These are phyloP conservation scores for Penicillium thymicola DNA, from an alignment of 2,329 filamentous ascomycete genomes.

Conservation along the genomic window DNA sequence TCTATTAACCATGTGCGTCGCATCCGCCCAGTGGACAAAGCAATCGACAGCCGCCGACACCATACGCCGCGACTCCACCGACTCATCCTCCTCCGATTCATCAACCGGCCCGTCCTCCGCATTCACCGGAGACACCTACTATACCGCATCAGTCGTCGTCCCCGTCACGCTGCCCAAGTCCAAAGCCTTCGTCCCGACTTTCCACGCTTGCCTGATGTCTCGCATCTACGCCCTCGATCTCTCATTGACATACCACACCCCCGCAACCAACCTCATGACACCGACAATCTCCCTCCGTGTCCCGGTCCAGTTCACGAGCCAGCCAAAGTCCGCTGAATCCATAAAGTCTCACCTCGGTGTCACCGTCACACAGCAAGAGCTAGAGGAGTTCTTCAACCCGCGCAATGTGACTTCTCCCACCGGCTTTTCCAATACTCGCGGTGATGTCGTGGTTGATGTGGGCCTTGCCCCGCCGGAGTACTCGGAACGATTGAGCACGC, in stretches of 20 bases:
- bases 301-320: slow-evolving; percentile 43
- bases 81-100: slow-evolving; percentile 39
- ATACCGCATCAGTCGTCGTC: slow-evolving; percentile 61
- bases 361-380: slow-evolving; percentile 25
- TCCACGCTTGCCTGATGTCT: slow-evolving; percentile 66
- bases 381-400: slow-evolving; percentile 31
- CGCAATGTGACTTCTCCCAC: slow-evolving; percentile 22
- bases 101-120: neutral
- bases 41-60: slow-evolving; percentile 39
- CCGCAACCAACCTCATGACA: slow-evolving; percentile 41
- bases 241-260: slow-evolving; percentile 53
- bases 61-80: slow-evolving; percentile 28
- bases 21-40: slow-evolving; percentile 55
- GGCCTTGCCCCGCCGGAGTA: slow-evolving; percentile 18
- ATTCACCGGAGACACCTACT: slow-evolving; percentile 49
- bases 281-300: slow-evolving; percentile 42
- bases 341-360: slow-evolving; percentile 12
- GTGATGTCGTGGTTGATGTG: slow-evolving; percentile 7
- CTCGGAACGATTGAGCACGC: slow-evolving; percentile 6
- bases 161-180: slow-evolving; percentile 60
- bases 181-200: slow-evolving; percentile 65
- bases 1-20: slow-evolving; percentile 56
- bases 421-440: neutral
- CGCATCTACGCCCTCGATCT: slow-evolving; percentile 62
- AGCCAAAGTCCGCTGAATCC: slow-evolving; percentile 9